These are phyloP conservation scores for Quercus phellos DNA, from an alignment of 331 rosid species.

Conservation along the genomic window DNA sequence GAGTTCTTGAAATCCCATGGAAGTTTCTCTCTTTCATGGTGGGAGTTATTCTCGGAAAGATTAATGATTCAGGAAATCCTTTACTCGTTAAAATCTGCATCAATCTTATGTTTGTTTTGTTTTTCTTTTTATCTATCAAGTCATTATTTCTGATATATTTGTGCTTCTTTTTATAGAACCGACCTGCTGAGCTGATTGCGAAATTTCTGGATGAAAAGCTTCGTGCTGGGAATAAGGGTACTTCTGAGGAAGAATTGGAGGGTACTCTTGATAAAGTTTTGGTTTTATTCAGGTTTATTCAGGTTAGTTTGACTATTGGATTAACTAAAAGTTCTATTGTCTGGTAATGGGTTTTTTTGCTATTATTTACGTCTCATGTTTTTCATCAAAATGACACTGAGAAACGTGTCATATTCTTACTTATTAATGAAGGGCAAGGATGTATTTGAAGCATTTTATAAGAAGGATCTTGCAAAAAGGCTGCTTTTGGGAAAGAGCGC, in stretches of 20 bases:
- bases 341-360: constrained; percentile 3
- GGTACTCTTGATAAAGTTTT: constrained; percentile 94
- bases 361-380: constrained; percentile 8
- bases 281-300: constrained; percentile 55
- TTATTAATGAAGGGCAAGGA: constrained; percentile 84
- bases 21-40: neutral
- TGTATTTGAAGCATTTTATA: constrained; percentile 97
- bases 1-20: neutral
- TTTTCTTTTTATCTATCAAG: neutral
- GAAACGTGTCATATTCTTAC: constrained; percentile 12
- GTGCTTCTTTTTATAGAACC: constrained; percentile 55
- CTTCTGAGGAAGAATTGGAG: constrained; percentile 99
- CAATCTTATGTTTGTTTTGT: neutral
- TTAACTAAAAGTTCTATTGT: constrained; percentile 15
- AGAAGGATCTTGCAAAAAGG: constrained; percentile 99
- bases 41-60: too few relatives aligned
- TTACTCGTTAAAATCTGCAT: neutral
- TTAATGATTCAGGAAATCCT: neutral
- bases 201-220: constrained; percentile 98
- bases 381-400: constrained; percentile 31
- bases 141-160: neutral
- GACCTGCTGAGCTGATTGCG: constrained; percentile 97
- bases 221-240: constrained; percentile 99
- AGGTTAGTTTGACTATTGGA: constrained; percentile 51
- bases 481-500: constrained; percentile 95